Conservation (phyloP, 2,329 filamentous ascomycete genomes). For the Ophiocordyceps camponoti-floridani region DNA sequence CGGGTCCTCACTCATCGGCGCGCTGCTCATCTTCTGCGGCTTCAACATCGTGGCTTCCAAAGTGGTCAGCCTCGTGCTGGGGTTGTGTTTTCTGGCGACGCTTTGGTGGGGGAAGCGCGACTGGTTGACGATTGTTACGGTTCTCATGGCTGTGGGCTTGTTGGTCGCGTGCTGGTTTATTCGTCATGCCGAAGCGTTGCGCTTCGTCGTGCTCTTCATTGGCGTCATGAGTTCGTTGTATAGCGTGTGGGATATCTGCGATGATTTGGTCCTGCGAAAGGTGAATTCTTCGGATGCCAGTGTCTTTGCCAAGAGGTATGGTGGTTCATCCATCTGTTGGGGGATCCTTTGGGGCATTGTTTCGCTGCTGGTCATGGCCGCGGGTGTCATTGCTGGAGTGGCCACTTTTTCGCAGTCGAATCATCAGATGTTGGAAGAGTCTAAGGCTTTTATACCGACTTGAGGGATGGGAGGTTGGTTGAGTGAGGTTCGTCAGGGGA, state of each 20-base stretch:
- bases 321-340: slow-evolving; percentile 67
- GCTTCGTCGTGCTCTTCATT: slow-evolving; percentile 63
- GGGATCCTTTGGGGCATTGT: slow-evolving; percentile 63
- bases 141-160: slow-evolving; percentile 52
- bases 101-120: slow-evolving; percentile 68
- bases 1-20: slow-evolving; percentile 60
- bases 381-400: slow-evolving; percentile 56
- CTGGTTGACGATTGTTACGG: slow-evolving; percentile 58
- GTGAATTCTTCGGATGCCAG: slow-evolving; percentile 66
- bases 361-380: slow-evolving; percentile 52
- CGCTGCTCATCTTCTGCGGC: slow-evolving; percentile 60
- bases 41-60: slow-evolving; percentile 72
- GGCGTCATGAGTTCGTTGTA: slow-evolving; percentile 70
- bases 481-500: no score
- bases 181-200: slow-evolving; percentile 51
- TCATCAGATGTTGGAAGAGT: slow-evolving; percentile 49
- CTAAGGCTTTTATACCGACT: slow-evolving; percentile 44
- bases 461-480: slow-evolving; percentile 5
- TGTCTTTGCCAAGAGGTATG: slow-evolving; percentile 61
- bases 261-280: slow-evolving; percentile 64
- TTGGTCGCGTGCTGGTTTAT: slow-evolving; percentile 68
- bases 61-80: slow-evolving; percentile 56
- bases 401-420: slow-evolving; percentile 59
- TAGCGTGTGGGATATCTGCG: slow-evolving; percentile 73
- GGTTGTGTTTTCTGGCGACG: slow-evolving; percentile 58